These are phyloP conservation scores for Naganishia vishniacii DNA, from an alignment of 768 basidiomycete genomes.

Conservation along the genomic window DNA sequence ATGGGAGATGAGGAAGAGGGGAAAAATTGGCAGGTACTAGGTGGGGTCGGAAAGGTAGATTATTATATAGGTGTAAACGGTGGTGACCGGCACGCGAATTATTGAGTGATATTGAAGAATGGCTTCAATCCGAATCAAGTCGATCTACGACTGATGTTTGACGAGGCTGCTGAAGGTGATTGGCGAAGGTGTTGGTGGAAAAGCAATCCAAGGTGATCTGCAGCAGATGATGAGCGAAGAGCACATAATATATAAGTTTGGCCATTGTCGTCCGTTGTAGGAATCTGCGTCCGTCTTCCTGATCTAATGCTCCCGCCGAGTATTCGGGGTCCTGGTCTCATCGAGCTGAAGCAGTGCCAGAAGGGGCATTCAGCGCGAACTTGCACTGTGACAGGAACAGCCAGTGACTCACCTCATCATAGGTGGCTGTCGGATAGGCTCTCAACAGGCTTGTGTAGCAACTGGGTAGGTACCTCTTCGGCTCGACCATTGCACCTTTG, in stretches of 20 bases:
- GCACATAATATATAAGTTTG: slow-evolving; percentile 10
- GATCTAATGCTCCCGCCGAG: no score
- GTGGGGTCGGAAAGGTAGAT: slow-evolving; percentile 11
- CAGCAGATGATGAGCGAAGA: no score
- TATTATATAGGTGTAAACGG: slow-evolving; percentile 9
- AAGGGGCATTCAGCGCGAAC: slow-evolving; percentile 1
- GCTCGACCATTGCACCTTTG: background rate
- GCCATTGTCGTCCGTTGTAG: no score
- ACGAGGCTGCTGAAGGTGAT: background rate
- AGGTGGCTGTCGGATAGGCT: slow-evolving; percentile 4
- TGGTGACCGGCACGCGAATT: slow-evolving; percentile 15
- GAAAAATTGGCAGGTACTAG: slow-evolving; percentile 3
- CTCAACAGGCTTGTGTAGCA: background rate
- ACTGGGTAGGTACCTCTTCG: background rate
- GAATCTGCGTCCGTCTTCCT: no score
- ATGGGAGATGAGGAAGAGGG: background rate
- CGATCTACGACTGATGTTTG: slow-evolving; percentile 11
- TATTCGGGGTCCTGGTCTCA: no score
- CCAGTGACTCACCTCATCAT: slow-evolving; percentile 1
- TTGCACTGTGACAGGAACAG: background rate
- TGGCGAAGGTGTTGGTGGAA: slow-evolving; percentile 9
- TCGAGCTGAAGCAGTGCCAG: background rate
- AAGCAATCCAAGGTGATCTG: no score
- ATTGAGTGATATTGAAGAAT: background rate
- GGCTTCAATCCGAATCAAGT: background rate